A percentile compares a stretch with the other conserved stretches of the same genome.
Conservation (phyloP, 768 basidiomycete species). For the Mycena pura region DNA sequence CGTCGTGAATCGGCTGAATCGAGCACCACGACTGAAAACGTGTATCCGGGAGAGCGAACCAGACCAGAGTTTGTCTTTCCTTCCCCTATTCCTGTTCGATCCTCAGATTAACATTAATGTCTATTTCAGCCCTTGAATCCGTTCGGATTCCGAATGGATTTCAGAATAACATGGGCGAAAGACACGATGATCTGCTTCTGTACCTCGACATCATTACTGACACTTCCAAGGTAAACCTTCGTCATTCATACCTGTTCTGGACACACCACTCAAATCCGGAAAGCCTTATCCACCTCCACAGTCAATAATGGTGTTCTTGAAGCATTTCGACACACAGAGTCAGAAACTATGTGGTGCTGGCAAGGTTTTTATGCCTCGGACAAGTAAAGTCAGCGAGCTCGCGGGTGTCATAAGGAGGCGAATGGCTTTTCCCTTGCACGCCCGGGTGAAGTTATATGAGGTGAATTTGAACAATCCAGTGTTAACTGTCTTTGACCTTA, state of each 20-base stretch:
- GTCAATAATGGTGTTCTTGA: conserved; percentile 97
- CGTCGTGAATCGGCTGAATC: conserved; percentile 97
- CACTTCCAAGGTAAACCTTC: conserved; percentile 66
- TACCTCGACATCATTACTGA: conserved; percentile 93
- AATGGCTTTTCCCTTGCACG: conserved; percentile 95
- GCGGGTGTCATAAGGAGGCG: conserved; percentile 85
- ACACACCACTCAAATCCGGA: conserved; percentile 9
- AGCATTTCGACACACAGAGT: conserved; percentile 95
- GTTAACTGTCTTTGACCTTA: not conserved
- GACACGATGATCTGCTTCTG: conserved; percentile 91
- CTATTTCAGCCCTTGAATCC: conserved; percentile 91
- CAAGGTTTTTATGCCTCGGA: conserved; percentile 87
- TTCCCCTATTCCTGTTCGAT: not conserved
- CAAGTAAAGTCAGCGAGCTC: conserved; percentile 90
- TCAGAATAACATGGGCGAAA: conserved; percentile 98
- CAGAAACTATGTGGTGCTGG: conserved; percentile 87
- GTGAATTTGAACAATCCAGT: conserved; percentile 43
- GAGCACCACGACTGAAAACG: conserved; percentile 97
- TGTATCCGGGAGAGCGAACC: conserved; percentile 95
- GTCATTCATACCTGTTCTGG: conserved; percentile 3
- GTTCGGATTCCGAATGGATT: too few relatives aligned
- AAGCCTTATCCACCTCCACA: conserved; percentile 79
- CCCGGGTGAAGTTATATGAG: conserved; percentile 94
- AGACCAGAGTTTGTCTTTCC: conserved; percentile 74
- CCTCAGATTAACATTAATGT: conserved; percentile 59